Evolutionary conservation across 148 eudicot genomes (phyloP).

Genomic region (Rhododendron henanense): DNA sequence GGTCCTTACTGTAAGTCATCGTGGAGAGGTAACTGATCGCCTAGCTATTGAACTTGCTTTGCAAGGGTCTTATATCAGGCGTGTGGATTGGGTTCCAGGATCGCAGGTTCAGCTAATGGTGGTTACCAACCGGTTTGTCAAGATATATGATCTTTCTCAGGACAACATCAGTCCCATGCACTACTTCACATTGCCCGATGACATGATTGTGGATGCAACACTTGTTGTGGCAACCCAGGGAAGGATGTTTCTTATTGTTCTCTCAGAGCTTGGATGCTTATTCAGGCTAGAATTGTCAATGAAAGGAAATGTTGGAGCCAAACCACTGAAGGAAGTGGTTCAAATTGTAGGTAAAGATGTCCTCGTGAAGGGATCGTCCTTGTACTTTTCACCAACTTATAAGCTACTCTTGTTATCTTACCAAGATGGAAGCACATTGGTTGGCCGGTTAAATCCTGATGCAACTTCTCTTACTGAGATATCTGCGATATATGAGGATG

Average conservation of each 20-base stretch:
- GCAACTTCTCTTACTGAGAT: slow-evolving; percentile 64
- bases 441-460: slow-evolving; percentile 69
- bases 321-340: slow-evolving; percentile 67
- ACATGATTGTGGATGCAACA: slow-evolving; percentile 76
- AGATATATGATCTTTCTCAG: slow-evolving; percentile 93
- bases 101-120: slow-evolving; percentile 99
- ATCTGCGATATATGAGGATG: slow-evolving; percentile 69
- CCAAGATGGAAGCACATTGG: slow-evolving; percentile 85
- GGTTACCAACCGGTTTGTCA: slow-evolving; percentile 88
- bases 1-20: slow-evolving; percentile 89
- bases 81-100: slow-evolving; percentile 95
- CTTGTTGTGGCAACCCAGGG: slow-evolving; percentile 71
- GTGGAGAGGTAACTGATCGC: slow-evolving; percentile 98
- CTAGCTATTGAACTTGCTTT: slow-evolving; percentile 94
- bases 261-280: slow-evolving; percentile 79
- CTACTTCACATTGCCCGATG: slow-evolving; percentile 81
- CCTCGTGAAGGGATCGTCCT: slow-evolving; percentile 66
- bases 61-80: slow-evolving; percentile 97
- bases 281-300: slow-evolving; percentile 76
- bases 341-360: slow-evolving; percentile 47
- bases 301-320: slow-evolving; percentile 71
- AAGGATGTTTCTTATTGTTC: slow-evolving; percentile 67
- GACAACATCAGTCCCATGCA: slow-evolving; percentile 96
- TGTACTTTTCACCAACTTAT: slow-evolving; percentile 76
- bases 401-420: slow-evolving; percentile 76